These are phyloP conservation scores for Liquidambar formosana DNA, from an alignment of 164 flowering plant species.

Conservation along the genomic window DNA sequence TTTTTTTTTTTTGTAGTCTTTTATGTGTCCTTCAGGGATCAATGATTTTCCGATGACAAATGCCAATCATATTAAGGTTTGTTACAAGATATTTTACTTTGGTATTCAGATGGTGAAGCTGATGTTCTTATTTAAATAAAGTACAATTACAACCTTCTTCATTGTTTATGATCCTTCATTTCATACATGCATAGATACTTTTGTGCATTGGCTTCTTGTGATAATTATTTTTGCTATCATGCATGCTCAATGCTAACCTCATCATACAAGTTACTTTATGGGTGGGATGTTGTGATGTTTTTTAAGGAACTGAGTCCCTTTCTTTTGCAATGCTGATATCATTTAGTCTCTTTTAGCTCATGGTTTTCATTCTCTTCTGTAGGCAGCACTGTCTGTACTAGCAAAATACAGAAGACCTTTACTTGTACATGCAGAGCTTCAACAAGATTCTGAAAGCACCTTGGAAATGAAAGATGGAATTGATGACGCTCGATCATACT, in stretches of 20 bases:
- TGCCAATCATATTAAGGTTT: conserved; percentile 84
- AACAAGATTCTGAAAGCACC: conserved; percentile 39
- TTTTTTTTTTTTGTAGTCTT: conserved; percentile 62
- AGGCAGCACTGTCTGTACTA: conserved; percentile 77
- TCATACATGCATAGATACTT: too few species aligned
- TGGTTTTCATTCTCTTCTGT: conserved; percentile 11
- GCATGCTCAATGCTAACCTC: too few species aligned
- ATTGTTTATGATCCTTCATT: conserved; percentile 1
- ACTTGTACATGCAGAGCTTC: conserved; percentile 92
- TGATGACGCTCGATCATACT: conserved; percentile 58
- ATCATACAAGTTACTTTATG: too few species aligned
- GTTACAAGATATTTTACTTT: conserved; percentile 6
- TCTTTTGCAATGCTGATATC: background rate
- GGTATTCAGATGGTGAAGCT: background rate
- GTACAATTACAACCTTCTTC: background rate
- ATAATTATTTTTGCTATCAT: too few species aligned
- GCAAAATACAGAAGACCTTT: conserved; percentile 89
- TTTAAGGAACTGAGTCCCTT: background rate
- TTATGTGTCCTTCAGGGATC: conserved; percentile 99
- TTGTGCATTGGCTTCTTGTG: too few species aligned
- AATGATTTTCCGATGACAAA: conserved; percentile 98
- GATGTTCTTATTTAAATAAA: background rate
- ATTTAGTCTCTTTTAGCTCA: background rate
- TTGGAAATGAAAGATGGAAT: conserved; percentile 28
- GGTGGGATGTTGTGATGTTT: too few species aligned